Conservation (phyloP, 1,284 basidiomycete genomes). For the Rhodotorula sp. region DNA sequence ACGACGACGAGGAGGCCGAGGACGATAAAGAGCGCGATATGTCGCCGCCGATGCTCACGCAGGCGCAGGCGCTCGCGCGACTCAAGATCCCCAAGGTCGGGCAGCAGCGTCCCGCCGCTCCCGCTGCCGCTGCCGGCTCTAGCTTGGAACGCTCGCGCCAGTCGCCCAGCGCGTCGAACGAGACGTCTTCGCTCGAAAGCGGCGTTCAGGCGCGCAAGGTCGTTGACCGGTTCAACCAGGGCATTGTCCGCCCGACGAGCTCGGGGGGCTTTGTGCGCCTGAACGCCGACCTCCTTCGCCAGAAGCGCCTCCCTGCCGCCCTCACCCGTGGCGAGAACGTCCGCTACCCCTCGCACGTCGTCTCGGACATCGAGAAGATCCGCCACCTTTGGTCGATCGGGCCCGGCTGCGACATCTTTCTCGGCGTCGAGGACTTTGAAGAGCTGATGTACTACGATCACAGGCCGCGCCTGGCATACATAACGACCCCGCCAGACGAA, state of each 20-base stretch:
- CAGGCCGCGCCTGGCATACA: constrained; percentile 9
- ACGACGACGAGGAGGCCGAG: constrained; percentile 35
- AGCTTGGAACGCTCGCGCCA: not conserved
- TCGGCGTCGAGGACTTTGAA: constrained; percentile 21
- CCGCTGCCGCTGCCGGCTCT: not conserved
- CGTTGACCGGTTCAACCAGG: constrained; percentile 15
- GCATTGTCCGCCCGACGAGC: not conserved
- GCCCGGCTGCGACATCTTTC: not conserved
- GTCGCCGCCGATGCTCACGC: constrained; percentile 1
- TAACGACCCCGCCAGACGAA: constrained; percentile 8
- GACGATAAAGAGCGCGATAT: constrained; percentile 11
- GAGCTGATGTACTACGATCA: not conserved
- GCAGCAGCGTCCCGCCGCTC: not conserved
- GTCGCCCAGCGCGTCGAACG: not conserved
- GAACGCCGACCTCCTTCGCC: not conserved
- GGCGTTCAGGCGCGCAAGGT: constrained; percentile 24
- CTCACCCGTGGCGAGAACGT: not conserved
- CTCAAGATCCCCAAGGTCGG: constrained; percentile 2
- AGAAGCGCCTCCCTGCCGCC: not conserved
- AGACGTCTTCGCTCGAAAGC: constrained; percentile 9
- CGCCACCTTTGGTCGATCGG: constrained; percentile 14
- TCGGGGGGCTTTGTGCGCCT: constrained; percentile 13
- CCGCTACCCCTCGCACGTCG: not conserved
- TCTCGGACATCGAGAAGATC: not conserved
- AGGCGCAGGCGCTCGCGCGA: not conserved